Percentiles rank a stretch among this genome's conserved stretches.
phyloP scores from a whole-genome alignment of 257 asterid genomes.

The Craterostigma plantagineum region DNA sequence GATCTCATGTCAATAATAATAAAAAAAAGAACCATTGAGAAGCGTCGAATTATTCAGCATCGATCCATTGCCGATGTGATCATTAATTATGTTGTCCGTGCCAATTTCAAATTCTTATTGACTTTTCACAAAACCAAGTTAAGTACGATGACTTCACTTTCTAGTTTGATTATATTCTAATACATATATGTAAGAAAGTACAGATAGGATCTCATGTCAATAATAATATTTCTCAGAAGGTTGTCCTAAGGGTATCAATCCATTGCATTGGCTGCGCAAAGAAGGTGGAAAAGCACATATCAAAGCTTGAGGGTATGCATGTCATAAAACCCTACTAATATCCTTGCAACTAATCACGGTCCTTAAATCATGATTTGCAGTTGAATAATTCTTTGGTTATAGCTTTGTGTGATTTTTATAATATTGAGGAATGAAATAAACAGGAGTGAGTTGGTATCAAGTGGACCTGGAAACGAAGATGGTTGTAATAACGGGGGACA shows the following conservation, averaged over 20 bases:
- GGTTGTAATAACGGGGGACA: background rate
- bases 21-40: too few species aligned
- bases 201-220: too few species aligned
- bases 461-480: background rate
- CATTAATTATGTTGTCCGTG: too few species aligned
- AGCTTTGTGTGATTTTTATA: background rate
- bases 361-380: background rate
- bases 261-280: background rate
- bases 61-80: too few species aligned
- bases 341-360: background rate
- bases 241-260: background rate
- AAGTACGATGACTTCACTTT: too few species aligned
- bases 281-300: background rate
- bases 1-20: too few species aligned
- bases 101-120: too few species aligned
- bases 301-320: background rate
- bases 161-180: too few species aligned
- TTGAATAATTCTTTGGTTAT: background rate
- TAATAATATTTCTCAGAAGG: too few species aligned
- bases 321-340: background rate
- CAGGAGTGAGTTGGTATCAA: background rate
- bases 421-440: background rate
- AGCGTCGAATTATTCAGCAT: too few species aligned
- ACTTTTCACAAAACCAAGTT: too few species aligned
- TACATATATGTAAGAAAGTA: too few species aligned